Conservation (phyloP, 2,329 filamentous ascomycete species). For the Trichoderma guizhouense region DNA sequence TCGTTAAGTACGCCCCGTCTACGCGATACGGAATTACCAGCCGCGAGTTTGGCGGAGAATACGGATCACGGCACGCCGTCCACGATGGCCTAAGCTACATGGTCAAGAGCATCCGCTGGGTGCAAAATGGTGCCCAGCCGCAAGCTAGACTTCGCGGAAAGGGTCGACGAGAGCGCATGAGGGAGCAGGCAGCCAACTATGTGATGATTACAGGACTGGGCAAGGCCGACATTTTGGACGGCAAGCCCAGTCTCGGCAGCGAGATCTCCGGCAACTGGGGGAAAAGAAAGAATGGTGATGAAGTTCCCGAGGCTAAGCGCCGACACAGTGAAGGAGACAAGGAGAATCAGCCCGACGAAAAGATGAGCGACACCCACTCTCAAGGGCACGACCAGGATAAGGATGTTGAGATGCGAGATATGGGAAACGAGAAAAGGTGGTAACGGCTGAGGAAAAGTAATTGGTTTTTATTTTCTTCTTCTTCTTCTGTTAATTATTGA, state of each 20-base stretch:
- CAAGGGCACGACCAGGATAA: constrained; percentile 20
- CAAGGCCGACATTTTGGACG: constrained; percentile 25
- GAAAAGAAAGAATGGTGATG: constrained; percentile 29
- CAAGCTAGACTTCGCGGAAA: constrained; percentile 56
- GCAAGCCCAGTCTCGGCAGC: constrained; percentile 22
- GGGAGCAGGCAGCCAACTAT: constrained; percentile 45
- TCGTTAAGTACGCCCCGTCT: constrained; percentile 72
- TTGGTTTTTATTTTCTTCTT: not conserved
- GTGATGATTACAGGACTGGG: constrained; percentile 31
- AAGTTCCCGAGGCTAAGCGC: constrained; percentile 29
- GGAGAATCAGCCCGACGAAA: constrained; percentile 39
- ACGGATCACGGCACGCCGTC: constrained; percentile 39
- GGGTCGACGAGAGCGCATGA: constrained; percentile 54
- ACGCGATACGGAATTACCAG: constrained; percentile 79
- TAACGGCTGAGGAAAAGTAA: constrained; percentile 20
- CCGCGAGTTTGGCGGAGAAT: constrained; percentile 66
- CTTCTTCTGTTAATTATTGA: not conserved
- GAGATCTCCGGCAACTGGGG: constrained; percentile 36
- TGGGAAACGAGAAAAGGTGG: constrained; percentile 8
- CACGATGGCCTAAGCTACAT: constrained; percentile 91
- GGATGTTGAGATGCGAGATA: constrained; percentile 35
- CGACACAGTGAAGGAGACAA: constrained; percentile 42
- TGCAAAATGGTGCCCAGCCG: constrained; percentile 67
- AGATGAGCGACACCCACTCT: constrained; percentile 14
- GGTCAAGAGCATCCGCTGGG: constrained; percentile 78